Evolutionary conservation across 371 early-diverging fungal species (phyloP), one percentile per base, ranked within the genome.

Genomic region (Mucor ambiguus): DNA sequence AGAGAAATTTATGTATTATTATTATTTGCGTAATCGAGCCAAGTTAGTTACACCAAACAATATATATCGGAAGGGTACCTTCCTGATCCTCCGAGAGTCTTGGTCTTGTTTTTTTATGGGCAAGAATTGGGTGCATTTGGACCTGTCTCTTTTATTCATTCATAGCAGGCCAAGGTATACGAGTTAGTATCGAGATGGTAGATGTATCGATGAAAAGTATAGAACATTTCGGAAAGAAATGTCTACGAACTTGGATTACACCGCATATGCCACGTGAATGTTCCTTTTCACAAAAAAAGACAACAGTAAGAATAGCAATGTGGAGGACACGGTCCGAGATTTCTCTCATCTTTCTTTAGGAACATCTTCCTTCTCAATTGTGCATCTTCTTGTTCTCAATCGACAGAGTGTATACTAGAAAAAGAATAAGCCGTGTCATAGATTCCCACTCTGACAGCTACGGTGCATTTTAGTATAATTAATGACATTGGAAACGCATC

Each of bases 1-100:
- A 28, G 16, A 14, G 14, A 11, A 52, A 52, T 22, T 46, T 46
- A 46, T 46, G 22, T 46, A 29, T 28, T 28, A 26, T 26, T 49
- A 49, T 32, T 32, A 33, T 56, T 56, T 32, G 56, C 32, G 33
- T 56, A 56, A 32, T 56, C 30, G 56, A 32, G 33, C 16, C 32
- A 56, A 20, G 30, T n/a, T 4, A 22, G 63, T 63, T 63, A 63
- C 63, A 63, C 63, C 18, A 41, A 43, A 26, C 14, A n/a, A 37
- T 58, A 37, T 58, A 24, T 12, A 38, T 56, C 63, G 63, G 63
- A 41, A 38, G 22, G 14, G 11, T 41, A 20, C 14, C 14, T 56
- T 63, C 63, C 57, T 63, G 63, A 56, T 44, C 56, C 63, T 56
- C 63, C 63, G 63, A 63, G 56, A 37, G 20, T 28, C 11, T 52